Base-by-base conservation (phyloP, 2,329 filamentous ascomycete species). In the Phialophora tarda region DNA sequence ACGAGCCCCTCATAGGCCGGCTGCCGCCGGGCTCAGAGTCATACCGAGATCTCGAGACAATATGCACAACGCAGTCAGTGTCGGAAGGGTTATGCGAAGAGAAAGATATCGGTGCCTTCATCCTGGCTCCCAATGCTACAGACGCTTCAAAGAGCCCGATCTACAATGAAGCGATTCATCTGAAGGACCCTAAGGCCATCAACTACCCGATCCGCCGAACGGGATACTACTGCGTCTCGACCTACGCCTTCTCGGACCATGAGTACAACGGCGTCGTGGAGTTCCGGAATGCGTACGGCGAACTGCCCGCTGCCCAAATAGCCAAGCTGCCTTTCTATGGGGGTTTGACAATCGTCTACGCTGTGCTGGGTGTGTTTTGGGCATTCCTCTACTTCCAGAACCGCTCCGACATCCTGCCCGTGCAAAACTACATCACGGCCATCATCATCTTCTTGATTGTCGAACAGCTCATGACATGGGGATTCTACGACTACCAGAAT, bases 391-490 rank as follows among this genome's bases (percentile, higher is more conserved):
- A 99, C 80, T 93, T 93, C 74, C 93, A 97, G 78, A 92, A 99
- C 78, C 87, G 94, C 66, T 88, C 91, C 74, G 95, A 99, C 78
- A 98, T 99, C 69, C 88, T 99, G 75, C 90, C 96, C 17, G 95
- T 99, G 1, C 95, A 99, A 79, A 99, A 99, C 78, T 99, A 99
- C 78, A 98, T 99, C 73, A 99, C 95, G 0, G 94, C 95, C 10
- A 99, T 98, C 67, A 83, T 99, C 58, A 88, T 95, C 60, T 99
- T 99, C 81, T 82, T 99, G 51, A 92, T 98, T 17, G 81, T 98
- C 17, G 95, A 99, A 78, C 97, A 98, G 89, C 83, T 98, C 75
- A 93, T 98, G 87, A 99, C 95, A 1, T 99, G 95, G 95, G 93
- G 92, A 51, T 99, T 96, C 82, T 99, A 98, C 78, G 95, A 99